Conservation (phyloP, 306 rosid genomes). For the Abrus precatorius region DNA sequence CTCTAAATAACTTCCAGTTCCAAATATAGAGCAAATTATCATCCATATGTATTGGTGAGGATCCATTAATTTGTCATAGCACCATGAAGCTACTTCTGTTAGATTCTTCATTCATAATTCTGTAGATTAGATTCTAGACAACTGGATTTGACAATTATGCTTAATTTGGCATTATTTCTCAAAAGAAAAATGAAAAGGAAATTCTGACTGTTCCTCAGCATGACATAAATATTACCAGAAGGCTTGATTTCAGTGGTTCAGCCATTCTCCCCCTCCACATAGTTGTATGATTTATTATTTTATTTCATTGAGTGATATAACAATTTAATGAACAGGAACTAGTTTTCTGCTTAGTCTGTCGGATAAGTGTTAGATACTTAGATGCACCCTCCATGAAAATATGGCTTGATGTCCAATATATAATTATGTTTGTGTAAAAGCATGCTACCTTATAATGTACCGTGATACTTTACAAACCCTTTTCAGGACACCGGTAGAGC, state of each 20-base stretch:
- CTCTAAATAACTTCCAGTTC: background rate
- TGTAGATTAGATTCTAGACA: constrained; percentile 16
- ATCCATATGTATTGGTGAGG: constrained; percentile 3
- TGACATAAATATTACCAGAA: background rate
- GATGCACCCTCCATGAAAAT: background rate
- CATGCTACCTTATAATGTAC: background rate
- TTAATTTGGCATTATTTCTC: background rate
- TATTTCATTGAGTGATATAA: background rate
- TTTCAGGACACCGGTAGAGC: background rate
- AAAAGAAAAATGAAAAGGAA: background rate
- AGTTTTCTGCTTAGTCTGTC: constrained; percentile 29
- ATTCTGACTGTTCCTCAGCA: background rate
- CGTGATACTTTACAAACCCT: background rate
- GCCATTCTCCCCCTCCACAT: background rate
- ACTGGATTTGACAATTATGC: background rate
- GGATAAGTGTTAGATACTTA: background rate
- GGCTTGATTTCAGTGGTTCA: background rate
- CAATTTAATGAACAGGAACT: constrained; percentile 1
- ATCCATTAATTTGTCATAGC: background rate
- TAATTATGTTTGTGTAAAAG: background rate
- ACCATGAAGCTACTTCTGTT: constrained; percentile 2
- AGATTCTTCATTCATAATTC: constrained; percentile 22
- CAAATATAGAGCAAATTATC: background rate
- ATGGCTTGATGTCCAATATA: background rate
- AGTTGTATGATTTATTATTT: background rate